Conservation (phyloP, 352 stramenopile species). For the Globisporangium iwayamae region DNA sequence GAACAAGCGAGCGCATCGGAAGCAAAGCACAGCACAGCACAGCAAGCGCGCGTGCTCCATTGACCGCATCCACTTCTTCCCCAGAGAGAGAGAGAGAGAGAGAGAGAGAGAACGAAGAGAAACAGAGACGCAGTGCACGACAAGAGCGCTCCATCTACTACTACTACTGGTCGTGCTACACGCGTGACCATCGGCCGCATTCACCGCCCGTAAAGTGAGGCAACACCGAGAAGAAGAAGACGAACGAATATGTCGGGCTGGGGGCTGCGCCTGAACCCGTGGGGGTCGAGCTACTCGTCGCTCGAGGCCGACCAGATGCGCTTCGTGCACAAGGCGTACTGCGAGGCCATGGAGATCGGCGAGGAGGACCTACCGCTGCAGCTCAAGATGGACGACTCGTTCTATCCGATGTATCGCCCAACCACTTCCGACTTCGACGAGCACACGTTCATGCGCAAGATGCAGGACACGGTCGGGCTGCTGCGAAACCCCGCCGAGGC, state of each 20-base stretch:
- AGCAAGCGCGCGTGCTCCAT: not conserved
- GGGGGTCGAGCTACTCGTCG: constrained; percentile 79
- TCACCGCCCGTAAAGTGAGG: not conserved
- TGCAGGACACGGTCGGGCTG: constrained; percentile 79
- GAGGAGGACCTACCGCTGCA: constrained; percentile 79
- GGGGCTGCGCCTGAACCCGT: constrained; percentile 82
- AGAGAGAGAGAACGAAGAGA: not conserved
- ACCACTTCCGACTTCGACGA: constrained; percentile 82
- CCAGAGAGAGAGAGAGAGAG: not conserved
- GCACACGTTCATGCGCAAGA: constrained; percentile 86
- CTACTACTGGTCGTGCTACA: not conserved
- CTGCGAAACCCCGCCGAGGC: constrained; percentile 76
- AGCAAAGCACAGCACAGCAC: not conserved
- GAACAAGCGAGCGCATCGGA: not conserved
- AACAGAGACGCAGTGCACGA: not conserved
- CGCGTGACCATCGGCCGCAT: not conserved
- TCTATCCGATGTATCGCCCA: constrained; percentile 72
- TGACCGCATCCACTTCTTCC: not conserved
- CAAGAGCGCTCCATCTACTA: not conserved
- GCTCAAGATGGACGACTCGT: constrained; percentile 85
- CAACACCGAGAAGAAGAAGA: not conserved
- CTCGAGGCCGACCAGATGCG: constrained; percentile 84
- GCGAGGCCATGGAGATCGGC: constrained; percentile 77
- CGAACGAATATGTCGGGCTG: constrained; percentile 62
- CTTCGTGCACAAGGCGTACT: constrained; percentile 85